A percentile compares a stretch with the other conserved stretches of the same genome.
Conservation (phyloP, 2,329 filamentous ascomycete species). For the Cytospora piceicola region DNA sequence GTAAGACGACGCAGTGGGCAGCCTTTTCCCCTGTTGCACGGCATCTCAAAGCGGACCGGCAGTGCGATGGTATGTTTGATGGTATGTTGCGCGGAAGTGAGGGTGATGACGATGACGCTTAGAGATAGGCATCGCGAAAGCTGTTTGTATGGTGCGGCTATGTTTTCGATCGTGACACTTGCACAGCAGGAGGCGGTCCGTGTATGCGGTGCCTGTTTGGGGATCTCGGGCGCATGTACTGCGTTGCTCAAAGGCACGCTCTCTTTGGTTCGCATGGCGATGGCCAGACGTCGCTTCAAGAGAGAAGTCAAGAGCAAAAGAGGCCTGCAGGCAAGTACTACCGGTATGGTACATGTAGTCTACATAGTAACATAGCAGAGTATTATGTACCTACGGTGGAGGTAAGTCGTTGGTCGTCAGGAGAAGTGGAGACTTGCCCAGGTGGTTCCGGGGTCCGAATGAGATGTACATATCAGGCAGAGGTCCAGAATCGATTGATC, state of each 20-base stretch:
- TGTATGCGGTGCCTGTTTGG: constrained; percentile 1
- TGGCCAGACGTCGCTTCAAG: too few species aligned
- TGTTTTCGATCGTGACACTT: constrained; percentile 1
- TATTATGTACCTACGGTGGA: too few species aligned
- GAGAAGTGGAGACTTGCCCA: too few species aligned
- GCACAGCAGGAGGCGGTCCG: constrained; percentile 6
- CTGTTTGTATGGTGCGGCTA: not conserved
- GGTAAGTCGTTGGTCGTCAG: too few species aligned
- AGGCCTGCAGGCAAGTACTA: too few species aligned
- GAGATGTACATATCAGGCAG: too few species aligned
- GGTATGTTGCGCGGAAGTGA: not conserved
- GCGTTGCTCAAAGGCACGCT: not conserved
- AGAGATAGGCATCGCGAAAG: not conserved
- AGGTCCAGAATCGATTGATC: too few species aligned
- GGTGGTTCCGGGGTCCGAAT: too few species aligned
- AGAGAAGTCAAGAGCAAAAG: too few species aligned
- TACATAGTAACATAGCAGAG: too few species aligned
- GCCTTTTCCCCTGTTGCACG: not conserved
- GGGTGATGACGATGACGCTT: not conserved
- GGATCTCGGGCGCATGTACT: not conserved
- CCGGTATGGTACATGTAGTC: too few species aligned
- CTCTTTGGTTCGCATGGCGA: not conserved
- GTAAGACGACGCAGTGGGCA: not conserved
- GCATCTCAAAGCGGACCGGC: not conserved
- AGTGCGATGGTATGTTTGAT: not conserved